phyloP scores from a whole-genome alignment of 768 basidiomycete species.

The Phlebiopsis flavidoalba region DNA sequence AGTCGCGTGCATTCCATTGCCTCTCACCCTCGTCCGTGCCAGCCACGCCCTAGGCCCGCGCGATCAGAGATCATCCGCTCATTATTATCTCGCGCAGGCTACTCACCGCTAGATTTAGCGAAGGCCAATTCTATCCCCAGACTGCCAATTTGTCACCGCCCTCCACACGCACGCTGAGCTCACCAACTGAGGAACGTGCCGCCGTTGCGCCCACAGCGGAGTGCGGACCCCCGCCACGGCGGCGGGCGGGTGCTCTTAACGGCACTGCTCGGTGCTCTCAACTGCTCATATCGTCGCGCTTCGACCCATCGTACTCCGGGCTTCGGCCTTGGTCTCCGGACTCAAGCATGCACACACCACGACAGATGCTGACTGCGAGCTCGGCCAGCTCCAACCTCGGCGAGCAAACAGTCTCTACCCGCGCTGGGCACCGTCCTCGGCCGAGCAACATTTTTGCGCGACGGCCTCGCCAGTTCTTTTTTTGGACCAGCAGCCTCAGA shows the following conservation, averaged over 20 bases:
- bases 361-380: neutral
- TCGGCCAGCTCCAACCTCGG: neutral
- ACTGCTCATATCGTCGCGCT: constrained; percentile 14
- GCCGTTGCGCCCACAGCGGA: neutral
- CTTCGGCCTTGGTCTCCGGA: constrained; percentile 23
- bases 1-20: too few species aligned
- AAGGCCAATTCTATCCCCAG: neutral
- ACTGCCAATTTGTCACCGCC: neutral
- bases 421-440: neutral
- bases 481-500: constrained; percentile 28
- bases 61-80: too few species aligned
- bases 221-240: neutral
- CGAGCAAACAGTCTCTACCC: neutral
- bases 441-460: constrained; percentile 13
- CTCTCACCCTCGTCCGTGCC: too few species aligned
- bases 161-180: neutral
- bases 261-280: neutral
- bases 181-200: neutral
- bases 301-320: constrained; percentile 18
- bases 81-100: too few species aligned
- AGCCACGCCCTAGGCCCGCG: too few species aligned
- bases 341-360: constrained; percentile 14
- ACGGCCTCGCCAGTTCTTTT: constrained; percentile 6
- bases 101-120: too few species aligned
- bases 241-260: neutral